Evolutionary conservation across 805 yeast species (phyloP).

Genomic region (Barnettozyma wickerhamii): DNA sequence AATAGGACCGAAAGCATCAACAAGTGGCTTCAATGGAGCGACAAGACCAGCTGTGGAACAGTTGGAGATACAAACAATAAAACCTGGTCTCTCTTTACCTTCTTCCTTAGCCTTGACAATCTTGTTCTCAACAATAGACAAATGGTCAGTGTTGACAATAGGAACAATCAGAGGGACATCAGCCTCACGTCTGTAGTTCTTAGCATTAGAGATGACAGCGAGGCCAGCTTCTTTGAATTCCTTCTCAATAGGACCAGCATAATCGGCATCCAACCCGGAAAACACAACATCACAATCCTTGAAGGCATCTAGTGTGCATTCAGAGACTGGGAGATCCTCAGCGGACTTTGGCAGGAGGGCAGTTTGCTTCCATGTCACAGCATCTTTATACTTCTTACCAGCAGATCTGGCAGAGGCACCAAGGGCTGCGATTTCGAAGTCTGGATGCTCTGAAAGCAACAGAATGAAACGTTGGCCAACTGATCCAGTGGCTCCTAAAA

Average conservation of each 20-base stretch:
- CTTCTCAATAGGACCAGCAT: slow-evolving; percentile 89
- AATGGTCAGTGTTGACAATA: slow-evolving; percentile 88
- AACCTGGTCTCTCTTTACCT: slow-evolving; percentile 66
- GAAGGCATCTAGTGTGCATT: slow-evolving; percentile 74
- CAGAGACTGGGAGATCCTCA: slow-evolving; percentile 59
- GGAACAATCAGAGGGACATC: slow-evolving; percentile 94
- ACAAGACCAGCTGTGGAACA: slow-evolving; percentile 98
- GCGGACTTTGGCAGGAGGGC: slow-evolving; percentile 69
- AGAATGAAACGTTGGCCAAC: slow-evolving; percentile 96
- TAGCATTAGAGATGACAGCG: slow-evolving; percentile 89
- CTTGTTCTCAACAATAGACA: slow-evolving; percentile 62
- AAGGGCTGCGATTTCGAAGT: slow-evolving; percentile 74
- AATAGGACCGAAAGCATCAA: slow-evolving; percentile 86
- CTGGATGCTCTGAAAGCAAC: slow-evolving; percentile 81
- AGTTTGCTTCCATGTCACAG: slow-evolving; percentile 94
- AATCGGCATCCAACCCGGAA: slow-evolving; percentile 90
- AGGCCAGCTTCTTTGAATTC: slow-evolving; percentile 79
- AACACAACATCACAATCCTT: slow-evolving; percentile 90
- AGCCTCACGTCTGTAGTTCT: slow-evolving; percentile 84
- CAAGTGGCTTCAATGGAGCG: slow-evolving; percentile 93
- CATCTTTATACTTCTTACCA: slow-evolving; percentile 80
- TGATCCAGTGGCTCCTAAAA: slow-evolving; percentile 95
- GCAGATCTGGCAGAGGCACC: slow-evolving; percentile 96
- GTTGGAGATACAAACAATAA: slow-evolving; percentile 91
- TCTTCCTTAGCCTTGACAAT: slow-evolving; percentile 48